These are phyloP conservation scores for Spatholobus suberectus DNA, from an alignment of 306 rosid species.

Conservation along the genomic window DNA sequence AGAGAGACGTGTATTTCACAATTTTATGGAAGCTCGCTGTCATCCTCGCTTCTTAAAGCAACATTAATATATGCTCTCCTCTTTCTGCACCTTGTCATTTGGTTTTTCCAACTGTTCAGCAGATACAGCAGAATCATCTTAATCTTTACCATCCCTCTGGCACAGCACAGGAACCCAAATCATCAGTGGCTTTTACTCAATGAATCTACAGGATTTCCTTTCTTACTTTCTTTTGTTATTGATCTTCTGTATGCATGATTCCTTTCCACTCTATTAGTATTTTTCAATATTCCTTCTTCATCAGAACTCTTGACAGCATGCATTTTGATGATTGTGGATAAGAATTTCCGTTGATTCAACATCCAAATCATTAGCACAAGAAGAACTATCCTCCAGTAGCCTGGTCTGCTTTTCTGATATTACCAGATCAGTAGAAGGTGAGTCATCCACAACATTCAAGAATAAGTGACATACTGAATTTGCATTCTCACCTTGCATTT, in stretches of 20 bases:
- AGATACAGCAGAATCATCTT: conserved; percentile 57
- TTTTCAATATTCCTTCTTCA: conserved; percentile 60
- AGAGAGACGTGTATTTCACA: conserved; percentile 54
- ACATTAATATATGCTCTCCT: conserved; percentile 51
- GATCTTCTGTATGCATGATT: conserved; percentile 81
- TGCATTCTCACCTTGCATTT: conserved; percentile 60
- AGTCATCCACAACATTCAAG: conserved; percentile 55
- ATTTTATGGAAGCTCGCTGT: conserved; percentile 53
- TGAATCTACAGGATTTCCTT: conserved; percentile 57
- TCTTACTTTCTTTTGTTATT: conserved; percentile 67
- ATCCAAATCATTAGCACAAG: conserved; percentile 66
- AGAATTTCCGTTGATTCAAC: conserved; percentile 55
- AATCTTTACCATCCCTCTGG: conserved; percentile 50
- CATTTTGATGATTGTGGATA: conserved; percentile 55
- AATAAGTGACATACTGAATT: conserved; percentile 54
- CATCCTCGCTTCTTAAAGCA: conserved; percentile 50
- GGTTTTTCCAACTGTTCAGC: conserved; percentile 57
- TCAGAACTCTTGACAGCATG: conserved; percentile 52
- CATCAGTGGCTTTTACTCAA: conserved; percentile 47
- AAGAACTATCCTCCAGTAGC: conserved; percentile 56
- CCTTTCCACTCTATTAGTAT: conserved; percentile 57
- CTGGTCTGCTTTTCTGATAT: conserved; percentile 60
- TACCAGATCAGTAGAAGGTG: conserved; percentile 56
- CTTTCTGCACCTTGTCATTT: conserved; percentile 51
- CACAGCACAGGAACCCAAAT: conserved; percentile 49